A percentile compares a stretch with the other conserved stretches of the same genome.
Conservation (phyloP, 2,329 filamentous ascomycete species). For the Pseudogymnoascus destructans region DNA sequence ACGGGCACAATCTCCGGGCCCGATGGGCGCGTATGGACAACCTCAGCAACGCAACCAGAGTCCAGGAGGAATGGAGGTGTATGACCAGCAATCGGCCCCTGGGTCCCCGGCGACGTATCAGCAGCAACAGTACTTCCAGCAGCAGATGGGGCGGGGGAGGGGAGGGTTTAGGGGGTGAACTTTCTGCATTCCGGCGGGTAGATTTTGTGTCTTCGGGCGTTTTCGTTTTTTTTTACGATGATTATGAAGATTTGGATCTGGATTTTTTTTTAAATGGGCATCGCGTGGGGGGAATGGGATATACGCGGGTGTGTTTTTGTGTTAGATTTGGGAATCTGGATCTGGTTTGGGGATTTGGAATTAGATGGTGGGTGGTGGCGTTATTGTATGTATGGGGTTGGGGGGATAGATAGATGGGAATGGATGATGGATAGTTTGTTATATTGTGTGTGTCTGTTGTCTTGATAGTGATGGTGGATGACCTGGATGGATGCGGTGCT, state of each 20-base stretch:
- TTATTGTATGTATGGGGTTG: background rate
- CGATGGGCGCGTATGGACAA: background rate
- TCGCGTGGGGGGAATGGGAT: background rate
- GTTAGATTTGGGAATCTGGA: background rate
- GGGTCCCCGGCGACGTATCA: background rate
- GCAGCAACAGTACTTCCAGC: background rate
- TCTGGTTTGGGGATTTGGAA: background rate
- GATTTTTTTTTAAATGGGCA: background rate
- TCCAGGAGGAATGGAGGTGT: conserved; percentile 9
- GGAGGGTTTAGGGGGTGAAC: background rate
- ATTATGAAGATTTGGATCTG: background rate
- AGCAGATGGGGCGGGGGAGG: background rate
- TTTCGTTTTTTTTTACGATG: background rate
- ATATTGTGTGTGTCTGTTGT: background rate
- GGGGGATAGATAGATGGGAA: background rate
- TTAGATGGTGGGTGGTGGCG: background rate
- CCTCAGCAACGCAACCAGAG: conserved; percentile 7
- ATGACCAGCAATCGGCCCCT: background rate
- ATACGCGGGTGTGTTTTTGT: background rate
- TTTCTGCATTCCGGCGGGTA: no score
- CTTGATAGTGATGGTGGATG: background rate
- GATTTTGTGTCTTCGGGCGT: background rate
- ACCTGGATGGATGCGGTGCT: background rate
- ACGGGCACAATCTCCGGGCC: background rate
- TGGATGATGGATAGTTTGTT: background rate